Evolutionary conservation across 176 grass and related monocot species (phyloP).

Genomic region (Melocanna baccifera): DNA sequence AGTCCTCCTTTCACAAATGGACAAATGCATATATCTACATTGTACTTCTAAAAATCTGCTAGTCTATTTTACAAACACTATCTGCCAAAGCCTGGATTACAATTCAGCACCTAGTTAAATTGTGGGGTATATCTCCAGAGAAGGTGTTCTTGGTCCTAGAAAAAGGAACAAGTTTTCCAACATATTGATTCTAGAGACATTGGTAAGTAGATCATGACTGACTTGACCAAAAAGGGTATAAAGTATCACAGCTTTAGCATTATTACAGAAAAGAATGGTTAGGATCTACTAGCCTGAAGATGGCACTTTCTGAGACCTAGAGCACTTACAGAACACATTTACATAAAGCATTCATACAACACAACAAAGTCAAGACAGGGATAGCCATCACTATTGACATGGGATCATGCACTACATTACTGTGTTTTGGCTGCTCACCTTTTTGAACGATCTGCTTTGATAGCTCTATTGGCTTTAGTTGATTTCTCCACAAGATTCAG

Average conservation of each 20-base stretch:
- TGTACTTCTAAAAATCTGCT: not conserved
- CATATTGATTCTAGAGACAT: slow-evolving; percentile 24
- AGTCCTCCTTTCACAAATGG: not conserved
- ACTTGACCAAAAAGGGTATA: slow-evolving; percentile 34
- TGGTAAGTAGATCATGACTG: slow-evolving; percentile 29
- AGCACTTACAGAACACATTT: slow-evolving; percentile 35
- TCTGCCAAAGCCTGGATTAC: slow-evolving; percentile 3
- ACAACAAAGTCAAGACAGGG: slow-evolving; percentile 25
- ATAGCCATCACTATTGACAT: slow-evolving; percentile 31
- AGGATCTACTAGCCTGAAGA: slow-evolving; percentile 27
- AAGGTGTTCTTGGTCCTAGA: not conserved
- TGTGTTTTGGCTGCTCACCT: slow-evolving; percentile 21
- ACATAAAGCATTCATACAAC: slow-evolving; percentile 36
- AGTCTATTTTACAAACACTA: not conserved
- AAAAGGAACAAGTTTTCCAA: slow-evolving; percentile 14
- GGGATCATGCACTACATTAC: not conserved
- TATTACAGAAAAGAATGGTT: slow-evolving; percentile 32
- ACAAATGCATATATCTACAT: not conserved
- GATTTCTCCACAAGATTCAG: slow-evolving; percentile 4
- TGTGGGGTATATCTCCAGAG: not conserved
- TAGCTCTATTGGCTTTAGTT: not conserved
- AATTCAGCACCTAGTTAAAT: not conserved
- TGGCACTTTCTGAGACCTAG: slow-evolving; percentile 26
- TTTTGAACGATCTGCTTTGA: slow-evolving; percentile 2
- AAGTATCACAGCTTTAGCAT: slow-evolving; percentile 30